phyloP scores from a whole-genome alignment of 192 early-diverging fungal genomes.

The Coemansia sp. region DNA sequence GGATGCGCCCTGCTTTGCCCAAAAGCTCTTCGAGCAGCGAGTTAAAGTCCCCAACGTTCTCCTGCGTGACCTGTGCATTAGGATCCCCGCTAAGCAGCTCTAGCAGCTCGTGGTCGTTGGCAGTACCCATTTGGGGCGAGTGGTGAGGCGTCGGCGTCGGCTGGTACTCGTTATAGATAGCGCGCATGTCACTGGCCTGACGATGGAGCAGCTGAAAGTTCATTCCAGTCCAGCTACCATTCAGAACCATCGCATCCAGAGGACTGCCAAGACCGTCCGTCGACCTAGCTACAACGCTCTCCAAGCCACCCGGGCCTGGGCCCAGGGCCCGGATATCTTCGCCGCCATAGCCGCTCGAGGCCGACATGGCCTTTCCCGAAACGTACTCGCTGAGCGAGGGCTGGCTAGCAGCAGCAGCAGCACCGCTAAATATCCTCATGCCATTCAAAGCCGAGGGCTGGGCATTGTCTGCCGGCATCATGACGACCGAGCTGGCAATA shows the following conservation, averaged over 20 bases:
- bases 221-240: conserved; percentile 41
- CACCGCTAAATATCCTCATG: not conserved
- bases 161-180: conserved; percentile 42
- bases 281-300: not conserved
- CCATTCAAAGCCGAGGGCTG: not conserved
- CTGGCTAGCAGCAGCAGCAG: conserved; percentile 7
- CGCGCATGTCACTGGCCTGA: conserved; percentile 27
- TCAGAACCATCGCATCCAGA: conserved; percentile 8
- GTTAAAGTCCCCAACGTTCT: conserved; percentile 39
- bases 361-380: conserved; percentile 15
- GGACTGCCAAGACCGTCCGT: not conserved
- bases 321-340: not conserved
- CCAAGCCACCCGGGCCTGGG: not conserved
- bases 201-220: conserved; percentile 36
- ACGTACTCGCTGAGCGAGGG: conserved; percentile 50
- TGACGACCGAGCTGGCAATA: conserved; percentile 1
- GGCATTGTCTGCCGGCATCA: conserved; percentile 1
- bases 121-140: conserved; percentile 37
- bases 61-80: conserved; percentile 35
- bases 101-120: conserved; percentile 24
- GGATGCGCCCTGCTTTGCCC: conserved; percentile 9
- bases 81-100: conserved; percentile 33
- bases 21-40: conserved; percentile 33
- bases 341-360: not conserved
- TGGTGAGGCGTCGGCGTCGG: conserved; percentile 51